phyloP scores from a whole-genome alignment of 805 yeast genomes.

The Candida nanaspora region DNA sequence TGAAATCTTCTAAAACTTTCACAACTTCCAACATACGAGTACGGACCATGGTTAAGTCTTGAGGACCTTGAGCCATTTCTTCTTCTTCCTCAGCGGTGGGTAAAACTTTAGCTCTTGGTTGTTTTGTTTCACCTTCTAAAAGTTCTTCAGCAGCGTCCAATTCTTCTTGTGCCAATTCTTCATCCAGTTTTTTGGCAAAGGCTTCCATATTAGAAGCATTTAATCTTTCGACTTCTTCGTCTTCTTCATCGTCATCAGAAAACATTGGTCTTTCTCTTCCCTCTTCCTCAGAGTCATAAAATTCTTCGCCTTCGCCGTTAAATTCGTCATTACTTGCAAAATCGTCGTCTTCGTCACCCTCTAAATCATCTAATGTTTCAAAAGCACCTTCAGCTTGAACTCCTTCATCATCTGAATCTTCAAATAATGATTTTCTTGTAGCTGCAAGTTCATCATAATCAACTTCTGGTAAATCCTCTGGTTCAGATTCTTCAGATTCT shows the following conservation, averaged over 20 bases:
- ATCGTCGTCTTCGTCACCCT: constrained; percentile 21
- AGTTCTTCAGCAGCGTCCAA: constrained; percentile 56
- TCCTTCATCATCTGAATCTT: constrained; percentile 62
- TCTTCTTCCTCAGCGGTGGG: constrained; percentile 66
- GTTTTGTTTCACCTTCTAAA: constrained; percentile 46
- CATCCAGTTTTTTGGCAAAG: constrained; percentile 60
- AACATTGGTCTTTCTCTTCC: constrained; percentile 62
- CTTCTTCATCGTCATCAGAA: constrained; percentile 67
- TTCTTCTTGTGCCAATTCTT: constrained; percentile 49
- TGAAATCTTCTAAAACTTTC: constrained; percentile 87
- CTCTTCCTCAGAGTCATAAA: constrained; percentile 61
- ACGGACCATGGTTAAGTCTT: constrained; percentile 75
- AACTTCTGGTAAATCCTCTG: constrained; percentile 53
- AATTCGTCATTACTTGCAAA: constrained; percentile 21
- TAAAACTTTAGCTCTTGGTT: constrained; percentile 71
- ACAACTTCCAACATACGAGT: constrained; percentile 94
- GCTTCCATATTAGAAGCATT: constrained; percentile 83
- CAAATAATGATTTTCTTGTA: constrained; percentile 71
- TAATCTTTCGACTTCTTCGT: constrained; percentile 59
- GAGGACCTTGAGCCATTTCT: constrained; percentile 45
- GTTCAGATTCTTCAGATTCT: constrained; percentile 32
- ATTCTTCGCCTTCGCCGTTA: constrained; percentile 29
- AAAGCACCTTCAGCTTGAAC: constrained; percentile 35
- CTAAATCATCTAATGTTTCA: constrained; percentile 18
- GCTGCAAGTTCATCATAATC: constrained; percentile 58